Percentiles rank a stretch among this genome's conserved stretches.
These are phyloP conservation scores for Sporothrix sp. DNA, from an alignment of 2,329 filamentous ascomycete species.

Conservation along the genomic window DNA sequence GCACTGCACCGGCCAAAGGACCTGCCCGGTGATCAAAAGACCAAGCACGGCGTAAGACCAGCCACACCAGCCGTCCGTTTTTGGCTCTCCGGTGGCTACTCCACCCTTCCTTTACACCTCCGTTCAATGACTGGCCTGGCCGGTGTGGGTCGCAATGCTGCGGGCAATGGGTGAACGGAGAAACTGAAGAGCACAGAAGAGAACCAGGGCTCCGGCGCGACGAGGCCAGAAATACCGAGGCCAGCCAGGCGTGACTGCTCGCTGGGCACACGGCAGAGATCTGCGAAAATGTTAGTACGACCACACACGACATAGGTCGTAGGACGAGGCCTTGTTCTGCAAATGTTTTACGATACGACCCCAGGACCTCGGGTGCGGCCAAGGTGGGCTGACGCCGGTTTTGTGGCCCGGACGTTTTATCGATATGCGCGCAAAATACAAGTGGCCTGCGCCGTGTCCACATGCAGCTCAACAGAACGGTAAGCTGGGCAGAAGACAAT, in stretches of 20 bases:
- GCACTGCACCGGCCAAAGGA: no score
- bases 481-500: no score
- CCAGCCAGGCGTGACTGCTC: background rate
- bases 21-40: no score
- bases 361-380: background rate
- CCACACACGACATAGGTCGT: background rate
- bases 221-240: background rate
- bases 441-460: no score
- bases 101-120: background rate
- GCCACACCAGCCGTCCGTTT: background rate
- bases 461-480: no score
- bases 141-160: background rate
- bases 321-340: background rate
- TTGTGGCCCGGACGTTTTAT: background rate
- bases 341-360: no score
- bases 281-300: background rate
- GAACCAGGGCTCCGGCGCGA: no score
- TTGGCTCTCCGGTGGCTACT: background rate
- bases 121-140: background rate
- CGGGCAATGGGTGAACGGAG: constrained; percentile 11
- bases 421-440: no score
- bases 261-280: constrained; percentile 4
- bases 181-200: background rate
- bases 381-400: background rate
- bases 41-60: background rate